A percentile compares a stretch with the other conserved stretches of the same genome.
phyloP scores from a whole-genome alignment of 1,284 basidiomycete species.

The Irpex lacteus region DNA sequence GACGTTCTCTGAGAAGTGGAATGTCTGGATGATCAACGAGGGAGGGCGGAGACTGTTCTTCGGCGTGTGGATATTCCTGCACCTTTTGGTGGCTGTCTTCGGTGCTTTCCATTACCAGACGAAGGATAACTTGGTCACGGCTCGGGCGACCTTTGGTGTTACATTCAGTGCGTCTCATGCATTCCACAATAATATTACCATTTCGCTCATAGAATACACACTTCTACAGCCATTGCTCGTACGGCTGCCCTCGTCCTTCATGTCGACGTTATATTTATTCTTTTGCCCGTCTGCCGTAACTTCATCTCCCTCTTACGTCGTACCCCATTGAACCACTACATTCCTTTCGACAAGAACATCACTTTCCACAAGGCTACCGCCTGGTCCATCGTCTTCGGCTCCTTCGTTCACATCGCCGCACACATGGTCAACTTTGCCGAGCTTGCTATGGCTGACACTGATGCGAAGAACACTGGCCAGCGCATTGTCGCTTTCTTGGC shows the following conservation, averaged over 20 bases:
- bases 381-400: constrained; percentile 81
- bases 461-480: constrained; percentile 49
- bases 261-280: constrained; percentile 86
- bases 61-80: constrained; percentile 72
- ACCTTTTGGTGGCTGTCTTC: constrained; percentile 69
- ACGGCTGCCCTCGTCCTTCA: constrained; percentile 84
- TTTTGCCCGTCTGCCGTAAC: constrained; percentile 88
- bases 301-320: constrained; percentile 83
- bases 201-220: neutral
- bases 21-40: constrained; percentile 90
- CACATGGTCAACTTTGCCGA: constrained; percentile 81
- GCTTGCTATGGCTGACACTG: constrained; percentile 57
- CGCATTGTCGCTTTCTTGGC: constrained; percentile 65
- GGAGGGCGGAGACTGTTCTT: constrained; percentile 78
- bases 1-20: constrained; percentile 45
- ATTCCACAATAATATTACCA: neutral
- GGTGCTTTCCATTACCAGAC: constrained; percentile 75
- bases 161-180: constrained; percentile 62
- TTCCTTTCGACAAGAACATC: constrained; percentile 89
- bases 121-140: constrained; percentile 71
- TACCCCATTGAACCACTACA: constrained; percentile 78
- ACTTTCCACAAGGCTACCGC: constrained; percentile 86
- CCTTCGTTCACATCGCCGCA: constrained; percentile 67
- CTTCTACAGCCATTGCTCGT: constrained; percentile 69
- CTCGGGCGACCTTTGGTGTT: constrained; percentile 66